These are phyloP conservation scores for Mycena rebaudengoi DNA, from an alignment of 768 basidiomycete species.

Conservation along the genomic window DNA sequence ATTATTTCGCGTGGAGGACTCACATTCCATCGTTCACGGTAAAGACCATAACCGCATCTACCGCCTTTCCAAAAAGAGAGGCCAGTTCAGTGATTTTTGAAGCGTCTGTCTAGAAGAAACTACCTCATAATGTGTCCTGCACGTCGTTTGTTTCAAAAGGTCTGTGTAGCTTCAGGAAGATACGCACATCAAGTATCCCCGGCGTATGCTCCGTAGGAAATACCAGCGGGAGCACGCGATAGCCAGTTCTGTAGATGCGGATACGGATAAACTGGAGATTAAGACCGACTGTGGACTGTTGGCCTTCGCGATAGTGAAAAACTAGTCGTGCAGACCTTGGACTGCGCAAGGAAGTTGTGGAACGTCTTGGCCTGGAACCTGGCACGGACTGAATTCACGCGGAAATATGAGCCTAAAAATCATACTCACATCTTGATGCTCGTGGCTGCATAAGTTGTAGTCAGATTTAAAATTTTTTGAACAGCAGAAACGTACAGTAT, in stretches of 20 bases:
- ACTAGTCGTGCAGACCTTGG: neutral
- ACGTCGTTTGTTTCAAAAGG: too few species aligned
- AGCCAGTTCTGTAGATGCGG: neutral
- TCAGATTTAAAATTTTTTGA: neutral
- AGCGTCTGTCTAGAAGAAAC: too few species aligned
- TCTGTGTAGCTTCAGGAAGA: neutral
- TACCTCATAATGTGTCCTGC: too few species aligned
- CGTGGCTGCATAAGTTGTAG: neutral
- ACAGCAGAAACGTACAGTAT: neutral
- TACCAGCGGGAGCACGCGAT: neutral
- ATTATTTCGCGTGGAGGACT: neutral
- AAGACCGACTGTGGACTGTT: neutral
- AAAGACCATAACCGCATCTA: neutral
- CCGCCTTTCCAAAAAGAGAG: too few species aligned
- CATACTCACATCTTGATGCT: neutral
- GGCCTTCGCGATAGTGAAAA: neutral
- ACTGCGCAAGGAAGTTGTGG: neutral
- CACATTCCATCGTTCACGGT: slow-evolving; percentile 1
- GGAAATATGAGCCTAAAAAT: neutral
- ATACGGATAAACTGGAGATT: neutral
- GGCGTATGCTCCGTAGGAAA: neutral
- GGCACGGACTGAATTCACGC: neutral
- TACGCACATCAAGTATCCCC: neutral
- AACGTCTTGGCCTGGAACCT: neutral
- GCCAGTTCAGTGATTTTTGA: too few species aligned